Conservation (phyloP, 1,284 basidiomycete species). For the Amylostereum chailletii region DNA sequence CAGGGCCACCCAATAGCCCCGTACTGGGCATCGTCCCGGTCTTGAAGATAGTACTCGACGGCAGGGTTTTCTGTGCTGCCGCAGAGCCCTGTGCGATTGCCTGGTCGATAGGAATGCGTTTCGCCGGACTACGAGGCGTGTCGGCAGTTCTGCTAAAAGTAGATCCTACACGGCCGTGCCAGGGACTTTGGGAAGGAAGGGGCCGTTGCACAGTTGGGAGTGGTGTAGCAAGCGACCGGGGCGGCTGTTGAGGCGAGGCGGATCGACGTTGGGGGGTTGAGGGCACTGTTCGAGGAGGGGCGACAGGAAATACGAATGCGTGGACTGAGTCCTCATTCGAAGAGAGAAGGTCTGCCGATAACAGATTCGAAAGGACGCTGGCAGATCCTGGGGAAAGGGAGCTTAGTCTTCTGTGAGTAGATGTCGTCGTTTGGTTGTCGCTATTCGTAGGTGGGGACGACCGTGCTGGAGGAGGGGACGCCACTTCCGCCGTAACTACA, state of each 20-base stretch:
- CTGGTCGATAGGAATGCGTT: constrained; percentile 37
- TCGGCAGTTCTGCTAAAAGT: constrained; percentile 7
- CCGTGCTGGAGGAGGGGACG: not conserved
- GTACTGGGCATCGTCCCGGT: not conserved
- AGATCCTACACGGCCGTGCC: constrained; percentile 2
- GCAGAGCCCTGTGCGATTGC: constrained; percentile 10
- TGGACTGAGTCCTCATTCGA: constrained; percentile 2
- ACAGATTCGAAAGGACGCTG: constrained; percentile 21
- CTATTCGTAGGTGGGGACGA: constrained; percentile 1
- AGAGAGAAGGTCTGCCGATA: constrained; percentile 11
- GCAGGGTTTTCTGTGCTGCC: constrained; percentile 16
- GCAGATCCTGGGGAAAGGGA: constrained; percentile 30
- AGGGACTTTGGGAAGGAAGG: constrained; percentile 7
- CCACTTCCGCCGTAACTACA: not conserved
- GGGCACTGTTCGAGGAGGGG: not conserved
- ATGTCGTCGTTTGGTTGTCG: constrained; percentile 4
- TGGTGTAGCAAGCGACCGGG: not conserved
- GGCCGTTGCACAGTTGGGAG: constrained; percentile 10
- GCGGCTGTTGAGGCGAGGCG: constrained; percentile 1
- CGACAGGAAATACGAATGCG: constrained; percentile 4
- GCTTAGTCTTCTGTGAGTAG: constrained; percentile 12
- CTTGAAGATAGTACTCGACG: not conserved
- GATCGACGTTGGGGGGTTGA: constrained; percentile 8
- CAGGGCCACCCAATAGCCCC: constrained; percentile 10
- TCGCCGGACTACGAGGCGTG: constrained; percentile 45